These are phyloP conservation scores for Vigna radiata DNA, from an alignment of 306 rosid genomes.

Conservation along the genomic window DNA sequence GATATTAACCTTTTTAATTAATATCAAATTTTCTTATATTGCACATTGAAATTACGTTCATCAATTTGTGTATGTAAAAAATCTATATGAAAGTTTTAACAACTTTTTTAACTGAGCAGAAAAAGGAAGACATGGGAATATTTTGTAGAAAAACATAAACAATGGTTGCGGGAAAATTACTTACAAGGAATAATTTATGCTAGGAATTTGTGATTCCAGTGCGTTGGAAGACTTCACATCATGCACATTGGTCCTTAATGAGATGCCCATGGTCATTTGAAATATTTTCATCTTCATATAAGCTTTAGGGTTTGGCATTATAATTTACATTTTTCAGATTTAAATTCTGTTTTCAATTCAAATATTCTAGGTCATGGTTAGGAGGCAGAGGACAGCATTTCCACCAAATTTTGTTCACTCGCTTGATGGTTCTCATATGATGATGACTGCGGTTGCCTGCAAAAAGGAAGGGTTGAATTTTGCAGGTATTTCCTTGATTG, in stretches of 20 bases:
- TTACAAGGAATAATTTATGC: background rate
- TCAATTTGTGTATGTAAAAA: background rate
- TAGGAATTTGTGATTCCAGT: slow-evolving; percentile 9
- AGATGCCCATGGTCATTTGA: slow-evolving; percentile 3
- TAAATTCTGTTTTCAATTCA: slow-evolving; percentile 29
- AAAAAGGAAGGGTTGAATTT: slow-evolving; percentile 75
- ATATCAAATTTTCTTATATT: background rate
- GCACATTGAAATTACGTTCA: background rate
- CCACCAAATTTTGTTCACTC: slow-evolving; percentile 99
- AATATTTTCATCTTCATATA: background rate
- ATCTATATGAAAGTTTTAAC: background rate
- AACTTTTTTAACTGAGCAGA: slow-evolving; percentile 1
- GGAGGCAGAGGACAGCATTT: slow-evolving; percentile 87
- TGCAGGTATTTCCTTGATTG: slow-evolving; percentile 69
- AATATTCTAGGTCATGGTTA: slow-evolving; percentile 68
- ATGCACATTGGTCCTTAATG: background rate
- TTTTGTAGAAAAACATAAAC: background rate
- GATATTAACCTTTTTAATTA: background rate
- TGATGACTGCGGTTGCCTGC: slow-evolving; percentile 99
- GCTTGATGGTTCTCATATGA: slow-evolving; percentile 98
- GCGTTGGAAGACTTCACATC: background rate
- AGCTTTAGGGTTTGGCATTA: slow-evolving; percentile 14
- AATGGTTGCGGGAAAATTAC: background rate
- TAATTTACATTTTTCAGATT: slow-evolving; percentile 18
- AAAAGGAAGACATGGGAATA: background rate